Evolutionary conservation across 257 asterid genomes (phyloP), one percentile per base, ranked within the genome.

Genomic region (Fraxinus quadrangulata): DNA sequence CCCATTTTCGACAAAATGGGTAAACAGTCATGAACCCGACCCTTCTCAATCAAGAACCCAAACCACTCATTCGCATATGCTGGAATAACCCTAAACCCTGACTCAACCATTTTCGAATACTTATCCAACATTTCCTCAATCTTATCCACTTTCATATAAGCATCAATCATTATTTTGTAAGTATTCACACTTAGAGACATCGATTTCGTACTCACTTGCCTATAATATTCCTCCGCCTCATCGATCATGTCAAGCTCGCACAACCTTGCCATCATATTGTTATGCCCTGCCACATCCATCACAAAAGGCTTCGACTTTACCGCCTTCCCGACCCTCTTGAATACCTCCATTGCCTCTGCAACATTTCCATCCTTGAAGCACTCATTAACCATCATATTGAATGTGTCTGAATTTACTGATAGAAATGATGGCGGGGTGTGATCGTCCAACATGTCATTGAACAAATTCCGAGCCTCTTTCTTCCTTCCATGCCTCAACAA

Each of bases 401-500:
- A 74, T n/a, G 98, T 90, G 77, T 92, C 97, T 0, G 98, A 88
- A 88, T 92, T 94, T 74, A 94, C 96, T 1, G 98, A 97, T 75
- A 86, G 90, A 84, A 94, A 90, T 0, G 94, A 84, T 5, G 98
- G 98, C 0, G 97, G 97, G 0, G 97, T 94, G 88, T 94, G 99
- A 84, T 90, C 93, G 47, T 94, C 94, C 87, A 94, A 78, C 99
- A 92, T 94, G 71, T 78, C 85, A 42, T 90, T 84, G 77, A 92
- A 94, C 86, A 94, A 85, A 13, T 81, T 87, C 97, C 94, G 87
- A 3, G 97, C 95, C 83, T 94, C 98, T 67, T 88, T 87, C 82
- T 83, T 88, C 84, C 67, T 89, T 80, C 94, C 98, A 70, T 93
- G 90, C 86, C 76, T 91, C 88, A 95, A 71, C 75, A 93, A 75